Evolutionary conservation across 768 basidiomycete species (phyloP), one percentile per base, ranked within the genome.

Genomic region (Filobasidium wieringae): DNA sequence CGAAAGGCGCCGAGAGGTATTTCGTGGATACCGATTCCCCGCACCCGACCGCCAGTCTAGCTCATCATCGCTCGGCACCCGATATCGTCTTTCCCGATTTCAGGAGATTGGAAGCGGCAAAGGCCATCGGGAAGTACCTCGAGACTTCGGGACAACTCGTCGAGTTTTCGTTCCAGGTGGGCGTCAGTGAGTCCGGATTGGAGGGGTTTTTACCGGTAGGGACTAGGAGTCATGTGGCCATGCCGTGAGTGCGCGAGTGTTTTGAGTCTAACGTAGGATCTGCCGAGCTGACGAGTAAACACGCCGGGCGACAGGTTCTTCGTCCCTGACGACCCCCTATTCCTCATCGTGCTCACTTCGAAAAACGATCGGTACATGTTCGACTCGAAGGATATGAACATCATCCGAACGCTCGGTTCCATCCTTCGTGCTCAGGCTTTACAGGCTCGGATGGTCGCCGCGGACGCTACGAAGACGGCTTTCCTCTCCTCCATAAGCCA

Each of bases 401-500:
- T 69, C 32, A 26, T 64, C 22, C 34, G 58, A 17, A 58, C 51
- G 34, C 54, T 69, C 29, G 66, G 70, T 4, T 52, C 57, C 11
- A 51, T 71, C 12, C 57, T 67, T 0, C 45, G 62, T 8, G 66
- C 68, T 0, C 41, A 60, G 12, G 41, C 55, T 4, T 30, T 68
- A 7, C 64, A 67, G 15, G 29, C 37, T 3, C 29, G 66, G 4
- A 61, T 65, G 24, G 50, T 62, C 22, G 64, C 63, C 31, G 64
- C 64, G 14, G 70, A 71, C 26, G 59, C 62, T 3, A 62, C 63
- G 7, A 66, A 67, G 41, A 66, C 68, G 3, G 57, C 63, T 0
- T 71, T 71, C 41, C 50, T 71, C 8, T 66, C 65, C 1, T 66
- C 63, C 6, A 67, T 71, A 41, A 51, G 49, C 15, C 70, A 71